phyloP scores from a whole-genome alignment of 2,329 filamentous ascomycete species.

The Stachybotrys echinatus region DNA sequence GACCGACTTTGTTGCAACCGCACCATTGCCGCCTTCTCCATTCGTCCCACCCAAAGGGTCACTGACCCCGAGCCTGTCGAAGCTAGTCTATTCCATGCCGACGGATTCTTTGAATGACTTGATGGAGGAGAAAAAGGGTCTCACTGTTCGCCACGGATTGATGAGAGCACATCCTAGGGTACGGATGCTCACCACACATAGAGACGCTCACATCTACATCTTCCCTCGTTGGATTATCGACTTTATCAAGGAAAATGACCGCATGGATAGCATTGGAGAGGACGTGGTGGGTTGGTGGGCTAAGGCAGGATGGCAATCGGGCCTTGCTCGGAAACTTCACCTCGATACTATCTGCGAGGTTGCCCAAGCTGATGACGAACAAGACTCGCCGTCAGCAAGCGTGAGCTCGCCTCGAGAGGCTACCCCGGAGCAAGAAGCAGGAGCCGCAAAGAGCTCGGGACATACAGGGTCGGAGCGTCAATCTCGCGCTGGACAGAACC shows the following conservation, averaged over 20 bases:
- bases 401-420: slow-evolving; percentile 17
- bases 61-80: slow-evolving; percentile 63
- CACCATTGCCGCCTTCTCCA: slow-evolving; percentile 57
- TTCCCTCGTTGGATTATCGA: slow-evolving; percentile 89
- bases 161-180: slow-evolving; percentile 70
- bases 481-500: slow-evolving; percentile 8
- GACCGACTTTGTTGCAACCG: slow-evolving; percentile 83
- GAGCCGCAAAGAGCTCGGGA: slow-evolving; percentile 1
- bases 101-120: slow-evolving; percentile 86
- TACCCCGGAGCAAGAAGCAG: slow-evolving; percentile 9
- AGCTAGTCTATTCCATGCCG: slow-evolving; percentile 78
- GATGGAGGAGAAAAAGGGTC: slow-evolving; percentile 66
- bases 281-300: slow-evolving; percentile 95
- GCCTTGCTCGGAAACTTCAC: slow-evolving; percentile 71
- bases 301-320: slow-evolving; percentile 85
- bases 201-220: slow-evolving; percentile 92
- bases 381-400: slow-evolving; percentile 23
- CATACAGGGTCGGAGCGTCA: slow-evolving; percentile 5
- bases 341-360: slow-evolving; percentile 55
- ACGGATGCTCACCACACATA: slow-evolving; percentile 75
- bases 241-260: slow-evolving; percentile 73
- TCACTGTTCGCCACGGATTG: slow-evolving; percentile 71
- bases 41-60: slow-evolving; percentile 45
- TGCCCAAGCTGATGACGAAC: slow-evolving; percentile 32
- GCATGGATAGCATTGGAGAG: slow-evolving; percentile 82